Evolutionary conservation across 1,139 yeast genomes (phyloP), one percentile per base, ranked within the genome.

Genomic region (Debaryomyces singareniensis): DNA sequence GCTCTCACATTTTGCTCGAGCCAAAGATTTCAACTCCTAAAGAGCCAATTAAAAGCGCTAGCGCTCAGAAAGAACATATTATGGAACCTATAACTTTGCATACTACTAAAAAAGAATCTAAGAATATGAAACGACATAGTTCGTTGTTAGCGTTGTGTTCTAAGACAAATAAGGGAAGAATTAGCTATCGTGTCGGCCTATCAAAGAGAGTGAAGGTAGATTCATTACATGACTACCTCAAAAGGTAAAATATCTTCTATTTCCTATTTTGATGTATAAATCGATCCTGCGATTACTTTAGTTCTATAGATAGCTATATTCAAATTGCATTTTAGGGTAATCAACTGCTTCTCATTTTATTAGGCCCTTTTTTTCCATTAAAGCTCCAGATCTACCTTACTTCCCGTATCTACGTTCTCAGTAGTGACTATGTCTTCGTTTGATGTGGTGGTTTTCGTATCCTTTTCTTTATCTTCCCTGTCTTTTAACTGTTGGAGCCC

Each of bases 161-260:
- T 2, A 31, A 35, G 27, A 43, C 46, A 5, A 45, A 42, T 27
- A 22, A 28, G 6, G 44, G 41, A 2, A 32, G 31, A 13, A 25
- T 35, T 11, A 37, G 35, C 20, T 38, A 25, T 29, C 44, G 58
- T 31, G 59, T 59, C 5, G 69, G 69, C 3, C 48, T 62, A 27
- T 60, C 61, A 4, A 54, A 45, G 35, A 41, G 46, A 26, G 34
- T 36, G 13, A 53, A 44, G 29, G 44, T 62, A 3, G 68, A 59
- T 20, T 44, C 65, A 9, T 45, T 61, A 30, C 68, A 62, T 41
- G 42, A 43, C 28, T 38, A 44, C 26, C 28, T 49, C 27, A 29
- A 34, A 15, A 30, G 24, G 24, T 29, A 26, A 24, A 28, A 23
- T 15, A 16, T 15, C 21, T 5, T 7, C n/a, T 18, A 18, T 18